phyloP scores from a whole-genome alignment of 257 asterid species.

The Solanum gandarillasii region DNA sequence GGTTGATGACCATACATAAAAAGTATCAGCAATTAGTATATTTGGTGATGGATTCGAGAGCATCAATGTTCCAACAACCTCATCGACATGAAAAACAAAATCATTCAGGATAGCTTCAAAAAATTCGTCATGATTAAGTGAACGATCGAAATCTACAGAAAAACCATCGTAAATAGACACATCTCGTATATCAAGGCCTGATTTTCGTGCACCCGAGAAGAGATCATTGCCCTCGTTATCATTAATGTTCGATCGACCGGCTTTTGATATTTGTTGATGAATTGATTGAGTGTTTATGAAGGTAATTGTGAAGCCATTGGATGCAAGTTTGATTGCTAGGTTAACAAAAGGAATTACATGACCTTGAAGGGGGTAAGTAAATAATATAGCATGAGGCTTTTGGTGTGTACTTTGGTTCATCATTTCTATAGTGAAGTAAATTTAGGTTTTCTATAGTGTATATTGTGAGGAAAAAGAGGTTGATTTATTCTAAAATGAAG shows the following conservation, averaged over 20 bases:
- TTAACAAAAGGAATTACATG: conserved; percentile 66
- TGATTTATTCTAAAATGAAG: background rate
- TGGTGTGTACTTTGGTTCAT: background rate
- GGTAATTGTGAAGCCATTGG: conserved; percentile 64
- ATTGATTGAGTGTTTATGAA: conserved; percentile 61
- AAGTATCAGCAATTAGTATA: conserved; percentile 56
- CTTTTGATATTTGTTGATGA: conserved; percentile 44
- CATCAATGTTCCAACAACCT: conserved; percentile 26
- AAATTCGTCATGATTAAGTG: conserved; percentile 39
- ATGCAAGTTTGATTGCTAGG: conserved; percentile 60
- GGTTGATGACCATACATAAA: conserved; percentile 44
- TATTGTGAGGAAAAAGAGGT: background rate
- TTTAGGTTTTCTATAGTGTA: background rate
- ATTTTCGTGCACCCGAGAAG: conserved; percentile 36
- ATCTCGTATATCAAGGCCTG: conserved; percentile 53
- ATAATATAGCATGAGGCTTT: conserved; percentile 57
- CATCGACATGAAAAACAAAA: conserved; percentile 46
- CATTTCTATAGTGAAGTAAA: background rate
- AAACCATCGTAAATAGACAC: conserved; percentile 55
- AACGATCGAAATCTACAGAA: conserved; percentile 43
- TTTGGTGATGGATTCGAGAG: conserved; percentile 35
- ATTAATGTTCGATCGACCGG: background rate
- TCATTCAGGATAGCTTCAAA: conserved; percentile 44
- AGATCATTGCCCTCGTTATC: conserved; percentile 14
- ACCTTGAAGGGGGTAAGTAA: conserved; percentile 71